These are phyloP conservation scores for Nyctanthes arbortristis DNA, from an alignment of 257 asterid genomes.

Conservation along the genomic window DNA sequence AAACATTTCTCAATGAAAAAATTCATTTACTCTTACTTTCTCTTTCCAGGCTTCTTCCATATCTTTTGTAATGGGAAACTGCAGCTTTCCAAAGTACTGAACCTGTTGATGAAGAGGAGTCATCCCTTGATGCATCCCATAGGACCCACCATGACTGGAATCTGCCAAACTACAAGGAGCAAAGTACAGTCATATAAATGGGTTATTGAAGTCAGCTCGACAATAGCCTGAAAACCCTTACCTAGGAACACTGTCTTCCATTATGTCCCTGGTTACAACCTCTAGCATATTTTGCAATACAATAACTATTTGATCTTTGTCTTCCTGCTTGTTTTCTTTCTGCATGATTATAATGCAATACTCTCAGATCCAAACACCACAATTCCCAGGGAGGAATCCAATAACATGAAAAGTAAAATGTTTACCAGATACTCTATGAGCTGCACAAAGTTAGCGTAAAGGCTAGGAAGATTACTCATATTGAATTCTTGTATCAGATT, in stretches of 20 bases:
- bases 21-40: slow-evolving; percentile 52
- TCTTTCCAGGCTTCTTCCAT: slow-evolving; percentile 93
- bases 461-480: slow-evolving; percentile 80
- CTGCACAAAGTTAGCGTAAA: slow-evolving; percentile 77
- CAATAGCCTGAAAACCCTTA: slow-evolving; percentile 26
- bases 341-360: slow-evolving; percentile 37
- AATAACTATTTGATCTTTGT: slow-evolving; percentile 86
- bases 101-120: slow-evolving; percentile 63
- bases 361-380: slow-evolving; percentile 13
- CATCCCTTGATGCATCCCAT: slow-evolving; percentile 68
- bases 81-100: slow-evolving; percentile 61
- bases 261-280: slow-evolving; percentile 93
- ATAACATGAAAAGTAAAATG: neutral
- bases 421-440: slow-evolving; percentile 84
- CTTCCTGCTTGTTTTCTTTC: slow-evolving; percentile 75
- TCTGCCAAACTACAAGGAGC: slow-evolving; percentile 60
- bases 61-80: slow-evolving; percentile 83
- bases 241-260: slow-evolving; percentile 84
- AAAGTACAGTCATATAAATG: slow-evolving; percentile 22
- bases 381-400: slow-evolving; percentile 1
- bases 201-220: neutral
- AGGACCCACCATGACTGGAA: slow-evolving; percentile 75
- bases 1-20: slow-evolving; percentile 5
- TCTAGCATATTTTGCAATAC: slow-evolving; percentile 93
- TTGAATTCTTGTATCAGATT: slow-evolving; percentile 56